Conservation (phyloP, 2,329 filamentous ascomycete species). For the Arthrobotrys pseudoclavata region DNA sequence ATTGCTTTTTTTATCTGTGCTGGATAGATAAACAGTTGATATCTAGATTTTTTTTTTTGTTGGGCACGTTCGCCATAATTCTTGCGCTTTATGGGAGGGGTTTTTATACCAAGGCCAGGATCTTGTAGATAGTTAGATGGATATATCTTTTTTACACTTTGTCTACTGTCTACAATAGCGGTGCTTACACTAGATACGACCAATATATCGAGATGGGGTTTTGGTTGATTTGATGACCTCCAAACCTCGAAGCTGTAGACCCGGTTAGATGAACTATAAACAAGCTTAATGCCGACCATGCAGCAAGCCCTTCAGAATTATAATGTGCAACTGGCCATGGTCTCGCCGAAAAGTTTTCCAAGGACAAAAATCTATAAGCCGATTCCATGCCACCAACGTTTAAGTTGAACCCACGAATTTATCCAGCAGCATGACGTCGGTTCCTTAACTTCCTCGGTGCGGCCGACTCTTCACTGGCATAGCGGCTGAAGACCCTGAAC, state of each 20-base stretch:
- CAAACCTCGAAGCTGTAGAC: no score
- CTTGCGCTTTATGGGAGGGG: background rate
- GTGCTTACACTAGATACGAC: conserved; percentile 24
- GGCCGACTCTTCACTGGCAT: background rate
- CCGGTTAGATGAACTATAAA: no score
- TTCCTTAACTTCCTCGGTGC: background rate
- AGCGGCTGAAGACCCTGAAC: background rate
- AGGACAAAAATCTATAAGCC: background rate
- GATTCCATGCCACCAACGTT: background rate
- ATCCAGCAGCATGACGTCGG: background rate
- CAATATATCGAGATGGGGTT: conserved; percentile 10
- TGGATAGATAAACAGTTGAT: conserved; percentile 46
- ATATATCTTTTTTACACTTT: conserved; percentile 3
- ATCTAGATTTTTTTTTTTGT: conserved; percentile 31
- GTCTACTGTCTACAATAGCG: conserved; percentile 29
- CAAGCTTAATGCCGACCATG: no score
- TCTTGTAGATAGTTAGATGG: conserved; percentile 40
- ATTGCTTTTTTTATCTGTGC: conserved; percentile 29
- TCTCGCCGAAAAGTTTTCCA: no score
- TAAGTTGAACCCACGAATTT: background rate
- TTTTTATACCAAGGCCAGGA: conserved; percentile 13
- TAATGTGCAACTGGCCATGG: no score
- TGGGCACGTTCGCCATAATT: conserved; percentile 13
- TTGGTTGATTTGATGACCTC: background rate
- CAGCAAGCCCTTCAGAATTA: no score